Conservation (phyloP, 345 rosid species). For the Populus davidiana region DNA sequence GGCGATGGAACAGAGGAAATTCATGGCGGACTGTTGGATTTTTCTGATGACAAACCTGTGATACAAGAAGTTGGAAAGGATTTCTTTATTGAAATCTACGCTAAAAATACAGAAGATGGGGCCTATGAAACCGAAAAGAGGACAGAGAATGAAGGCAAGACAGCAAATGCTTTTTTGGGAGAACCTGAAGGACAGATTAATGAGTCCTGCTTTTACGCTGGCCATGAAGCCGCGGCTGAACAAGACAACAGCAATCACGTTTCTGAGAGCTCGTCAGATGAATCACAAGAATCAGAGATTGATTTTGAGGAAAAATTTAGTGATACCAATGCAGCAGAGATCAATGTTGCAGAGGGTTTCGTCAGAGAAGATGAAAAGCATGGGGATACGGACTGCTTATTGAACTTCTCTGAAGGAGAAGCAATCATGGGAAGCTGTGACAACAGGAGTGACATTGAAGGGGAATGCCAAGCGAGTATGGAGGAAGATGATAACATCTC, state of each 20-base stretch:
- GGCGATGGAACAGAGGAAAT: conserved; percentile 11
- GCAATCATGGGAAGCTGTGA: background rate
- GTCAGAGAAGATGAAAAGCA: conserved; percentile 8
- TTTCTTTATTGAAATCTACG: conserved; percentile 47
- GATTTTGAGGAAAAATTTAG: conserved; percentile 24
- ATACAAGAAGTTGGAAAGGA: conserved; percentile 21
- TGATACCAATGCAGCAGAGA: background rate
- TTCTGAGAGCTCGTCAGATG: conserved; percentile 36
- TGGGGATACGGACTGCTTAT: conserved; percentile 10
- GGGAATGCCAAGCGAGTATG: conserved; percentile 12
- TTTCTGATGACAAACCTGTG: conserved; percentile 13
- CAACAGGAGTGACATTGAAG: conserved; percentile 20
- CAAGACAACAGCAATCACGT: conserved; percentile 21
- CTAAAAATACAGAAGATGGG: conserved; percentile 27
- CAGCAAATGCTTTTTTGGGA: background rate
- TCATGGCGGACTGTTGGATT: conserved; percentile 4
- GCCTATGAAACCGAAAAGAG: conserved; percentile 14
- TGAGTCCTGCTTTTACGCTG: conserved; percentile 1
- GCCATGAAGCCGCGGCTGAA: conserved; percentile 12
- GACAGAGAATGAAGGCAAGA: conserved; percentile 7
- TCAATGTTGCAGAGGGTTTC: background rate
- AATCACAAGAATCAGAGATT: conserved; percentile 38
- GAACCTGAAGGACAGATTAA: background rate
- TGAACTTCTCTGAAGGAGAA: conserved; percentile 18
- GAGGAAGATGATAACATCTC: conserved; percentile 22